Evolutionary conservation across 768 basidiomycete genomes (phyloP), one percentile per base, ranked within the genome.

Genomic region (Lactarius trivialis): DNA sequence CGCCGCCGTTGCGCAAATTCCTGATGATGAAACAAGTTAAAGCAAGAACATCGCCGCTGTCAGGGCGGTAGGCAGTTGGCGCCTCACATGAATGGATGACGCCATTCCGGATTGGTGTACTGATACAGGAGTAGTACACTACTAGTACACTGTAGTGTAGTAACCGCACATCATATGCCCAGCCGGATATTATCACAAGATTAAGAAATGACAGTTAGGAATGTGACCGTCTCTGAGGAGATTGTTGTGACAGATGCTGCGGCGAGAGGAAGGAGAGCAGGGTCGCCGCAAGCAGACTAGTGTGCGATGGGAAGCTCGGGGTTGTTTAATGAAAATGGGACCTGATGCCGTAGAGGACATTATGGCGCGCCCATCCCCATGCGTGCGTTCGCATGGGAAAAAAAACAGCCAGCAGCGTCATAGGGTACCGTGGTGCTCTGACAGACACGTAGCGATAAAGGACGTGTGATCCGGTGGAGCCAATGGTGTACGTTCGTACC

Each of bases 381-480:
- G 11, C 24, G 45, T 24, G 21, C 5, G 45, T 48, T 24, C 2
- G 45, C 45, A 21, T 48, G 45, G 45, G 45, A 45, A 48, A 48
- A 48, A 48, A 48, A 48, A 5, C 12, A 12, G 17, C 45, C 56
- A 24, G 49, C 24, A 32, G 50, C 37, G n/a, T 59, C 50, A 59
- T 50, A 52, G 41, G 14, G 45, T 41, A 17, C 39, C 39, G 37
- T 39, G 19, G 39, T 45, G 45, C 45, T 48, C 24, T 48, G 45
- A 48, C n/a, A 48, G 45, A 24, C 45, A 48, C 24, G 45, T 48
- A 48, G 45, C 21, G 45, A 48, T 11, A 58, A 19, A 30, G 32
- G 6, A 36, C 24, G 45, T 48, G 57, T 58, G 57, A 58, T 58
- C 57, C 36, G 30, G 30, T 50, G 28, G 57, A 41, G 39, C n/a